Evolutionary conservation across 2,329 filamentous ascomycete genomes (phyloP).

Genomic region (Claviceps capensis): DNA sequence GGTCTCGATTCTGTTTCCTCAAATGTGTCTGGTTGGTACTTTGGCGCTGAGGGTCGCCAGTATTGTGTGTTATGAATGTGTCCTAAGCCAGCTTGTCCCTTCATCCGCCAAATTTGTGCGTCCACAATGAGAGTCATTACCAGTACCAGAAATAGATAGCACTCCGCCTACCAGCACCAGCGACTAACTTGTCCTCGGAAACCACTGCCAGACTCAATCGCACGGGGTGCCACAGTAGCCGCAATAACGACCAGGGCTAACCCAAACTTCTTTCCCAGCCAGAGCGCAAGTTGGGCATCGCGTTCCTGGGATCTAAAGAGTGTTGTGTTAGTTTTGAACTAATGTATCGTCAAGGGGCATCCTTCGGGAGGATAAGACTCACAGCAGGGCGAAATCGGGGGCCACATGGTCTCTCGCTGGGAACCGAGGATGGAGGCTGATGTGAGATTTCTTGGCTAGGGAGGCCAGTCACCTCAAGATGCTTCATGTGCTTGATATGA

Average conservation of each 20-base stretch:
- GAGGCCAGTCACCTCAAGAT: background rate
- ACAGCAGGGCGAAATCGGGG: slow-evolving; percentile 5
- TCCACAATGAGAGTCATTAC: background rate
- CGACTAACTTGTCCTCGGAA: background rate
- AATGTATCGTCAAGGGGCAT: background rate
- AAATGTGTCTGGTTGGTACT: background rate
- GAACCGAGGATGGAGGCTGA: background rate
- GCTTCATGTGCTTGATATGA: background rate
- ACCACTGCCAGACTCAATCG: slow-evolving; percentile 7
- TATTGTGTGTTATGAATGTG: background rate
- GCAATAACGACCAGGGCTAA: slow-evolving; percentile 38
- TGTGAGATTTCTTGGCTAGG: background rate
- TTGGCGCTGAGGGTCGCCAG: background rate
- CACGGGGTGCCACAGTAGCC: slow-evolving; percentile 36
- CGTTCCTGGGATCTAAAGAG: slow-evolving; percentile 31
- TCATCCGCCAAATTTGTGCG: background rate
- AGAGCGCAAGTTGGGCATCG: slow-evolving; percentile 36
- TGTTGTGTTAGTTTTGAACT: background rate
- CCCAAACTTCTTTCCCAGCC: slow-evolving; percentile 39
- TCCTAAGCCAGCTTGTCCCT: background rate
- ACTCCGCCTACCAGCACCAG: too few relatives aligned
- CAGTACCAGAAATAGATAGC: too few relatives aligned
- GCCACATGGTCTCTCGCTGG: background rate
- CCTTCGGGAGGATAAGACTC: background rate
- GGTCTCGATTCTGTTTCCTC: background rate